A percentile compares a stretch with the other conserved stretches of the same genome.
These are phyloP conservation scores for Aspergillus amoenus DNA, from an alignment of 2,329 filamentous ascomycete species.

Conservation along the genomic window DNA sequence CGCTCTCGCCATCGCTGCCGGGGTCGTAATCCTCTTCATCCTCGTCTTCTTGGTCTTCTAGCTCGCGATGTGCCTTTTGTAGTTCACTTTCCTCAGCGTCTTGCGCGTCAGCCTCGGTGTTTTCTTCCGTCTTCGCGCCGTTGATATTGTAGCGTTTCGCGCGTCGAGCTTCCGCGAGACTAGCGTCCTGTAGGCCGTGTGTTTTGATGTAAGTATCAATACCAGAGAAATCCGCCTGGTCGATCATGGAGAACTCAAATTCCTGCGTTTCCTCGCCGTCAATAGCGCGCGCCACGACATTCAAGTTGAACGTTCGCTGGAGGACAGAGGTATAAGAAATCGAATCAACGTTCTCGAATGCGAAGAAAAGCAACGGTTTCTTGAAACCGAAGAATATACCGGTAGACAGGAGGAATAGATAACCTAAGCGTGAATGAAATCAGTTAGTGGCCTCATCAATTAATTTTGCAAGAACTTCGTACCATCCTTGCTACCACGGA, in stretches of 20 bases:
- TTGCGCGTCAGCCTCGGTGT: conserved; percentile 22
- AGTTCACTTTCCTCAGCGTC: conserved; percentile 55
- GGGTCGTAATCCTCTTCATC: conserved; percentile 54
- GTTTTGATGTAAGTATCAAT: conserved; percentile 63
- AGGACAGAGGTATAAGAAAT: conserved; percentile 65
- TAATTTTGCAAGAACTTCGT: conserved; percentile 12
- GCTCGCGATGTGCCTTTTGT: conserved; percentile 57
- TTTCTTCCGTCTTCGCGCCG: conserved; percentile 34
- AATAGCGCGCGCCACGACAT: conserved; percentile 48
- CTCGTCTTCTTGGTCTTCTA: conserved; percentile 50
- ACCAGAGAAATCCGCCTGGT: conserved; percentile 61
- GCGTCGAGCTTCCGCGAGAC: conserved; percentile 58
- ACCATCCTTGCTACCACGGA: conserved; percentile 66
- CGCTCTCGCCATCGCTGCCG: conserved; percentile 49
- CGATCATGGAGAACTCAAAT: conserved; percentile 65
- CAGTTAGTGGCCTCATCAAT: neutral
- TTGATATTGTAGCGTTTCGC: conserved; percentile 60
- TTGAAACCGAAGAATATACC: conserved; percentile 67
- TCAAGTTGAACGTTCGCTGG: conserved; percentile 66
- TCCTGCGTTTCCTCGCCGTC: conserved; percentile 51
- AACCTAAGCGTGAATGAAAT: conserved; percentile 45
- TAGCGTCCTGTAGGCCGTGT: conserved; percentile 62
- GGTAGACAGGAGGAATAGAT: conserved; percentile 61
- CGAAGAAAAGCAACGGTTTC: conserved; percentile 63
- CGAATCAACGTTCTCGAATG: conserved; percentile 58